Conservation (phyloP, 2,329 filamentous ascomycete genomes). For the Endocalyx cinctus region DNA sequence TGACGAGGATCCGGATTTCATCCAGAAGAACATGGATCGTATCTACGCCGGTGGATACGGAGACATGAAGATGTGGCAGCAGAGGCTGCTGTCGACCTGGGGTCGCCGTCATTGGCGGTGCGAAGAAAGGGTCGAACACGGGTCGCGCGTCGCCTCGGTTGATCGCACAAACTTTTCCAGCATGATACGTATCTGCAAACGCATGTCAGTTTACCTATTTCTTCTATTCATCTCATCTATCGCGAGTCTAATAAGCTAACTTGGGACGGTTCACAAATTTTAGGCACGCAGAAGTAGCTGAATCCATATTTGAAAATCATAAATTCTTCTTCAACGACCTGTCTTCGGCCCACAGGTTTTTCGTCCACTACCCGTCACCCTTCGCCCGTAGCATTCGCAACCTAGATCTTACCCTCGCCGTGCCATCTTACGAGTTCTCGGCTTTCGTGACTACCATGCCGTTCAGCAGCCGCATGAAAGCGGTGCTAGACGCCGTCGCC, state of each 20-base stretch:
- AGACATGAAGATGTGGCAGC: constrained; percentile 21
- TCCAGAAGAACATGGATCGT: constrained; percentile 25
- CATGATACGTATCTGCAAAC: constrained; percentile 26
- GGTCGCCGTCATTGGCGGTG: constrained; percentile 29
- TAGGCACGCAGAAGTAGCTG: constrained; percentile 27
- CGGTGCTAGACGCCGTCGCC: constrained; percentile 11
- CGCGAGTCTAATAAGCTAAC: constrained; percentile 8
- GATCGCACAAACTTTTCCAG: constrained; percentile 21
- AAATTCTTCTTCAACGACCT: constrained; percentile 26
- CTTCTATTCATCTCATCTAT: background rate
- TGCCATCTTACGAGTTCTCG: constrained; percentile 19
- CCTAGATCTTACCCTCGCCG: constrained; percentile 23
- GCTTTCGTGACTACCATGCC: constrained; percentile 14
- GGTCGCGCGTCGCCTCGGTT: constrained; percentile 14
- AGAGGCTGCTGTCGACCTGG: constrained; percentile 24
- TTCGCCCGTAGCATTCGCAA: constrained; percentile 19
- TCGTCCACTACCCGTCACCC: constrained; percentile 19
- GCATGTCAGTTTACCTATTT: constrained; percentile 20
- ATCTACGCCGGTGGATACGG: constrained; percentile 13
- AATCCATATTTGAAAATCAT: constrained; percentile 26
- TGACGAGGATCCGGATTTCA: constrained; percentile 20
- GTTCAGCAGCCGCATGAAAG: constrained; percentile 9
- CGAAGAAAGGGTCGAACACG: constrained; percentile 21
- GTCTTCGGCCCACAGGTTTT: constrained; percentile 23
- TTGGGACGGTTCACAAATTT: background rate